phyloP scores from a whole-genome alignment of 2,329 filamentous ascomycete genomes.

The Pleurostoma richardsiae region DNA sequence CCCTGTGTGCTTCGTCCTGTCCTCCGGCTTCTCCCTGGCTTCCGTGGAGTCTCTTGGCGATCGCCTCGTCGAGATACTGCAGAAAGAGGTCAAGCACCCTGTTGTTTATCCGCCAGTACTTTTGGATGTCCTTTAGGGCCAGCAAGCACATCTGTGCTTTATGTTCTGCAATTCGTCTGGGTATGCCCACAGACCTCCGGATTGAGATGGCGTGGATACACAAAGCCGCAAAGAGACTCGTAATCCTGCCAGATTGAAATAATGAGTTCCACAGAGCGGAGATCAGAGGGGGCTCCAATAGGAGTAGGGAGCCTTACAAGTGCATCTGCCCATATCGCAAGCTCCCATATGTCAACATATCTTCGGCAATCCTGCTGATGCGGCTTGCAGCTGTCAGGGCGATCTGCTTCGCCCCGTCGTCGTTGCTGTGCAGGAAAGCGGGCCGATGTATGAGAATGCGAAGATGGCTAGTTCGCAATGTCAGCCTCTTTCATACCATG shows the following conservation, averaged over 20 bases:
- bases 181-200: conserved; percentile 23
- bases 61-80: conserved; percentile 29
- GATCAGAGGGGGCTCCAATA: too few relatives aligned
- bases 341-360: conserved; percentile 27
- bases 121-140: conserved; percentile 29
- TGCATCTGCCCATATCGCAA: conserved; percentile 32
- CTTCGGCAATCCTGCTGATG: conserved; percentile 30
- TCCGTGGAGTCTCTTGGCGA: conserved; percentile 25
- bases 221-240: conserved; percentile 28
- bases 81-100: conserved; percentile 30
- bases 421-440: conserved; percentile 21
- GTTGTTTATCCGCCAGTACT: conserved; percentile 35
- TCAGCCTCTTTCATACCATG: too few relatives aligned
- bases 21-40: conserved; percentile 3
- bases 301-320: conserved; percentile 9
- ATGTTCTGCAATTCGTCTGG: conserved; percentile 27
- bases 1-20: conserved; percentile 1
- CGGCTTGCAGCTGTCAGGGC: conserved; percentile 25
- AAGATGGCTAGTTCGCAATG: conserved; percentile 13
- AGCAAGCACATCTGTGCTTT: conserved; percentile 30
- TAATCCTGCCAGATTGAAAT: conserved; percentile 16
- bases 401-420: conserved; percentile 18
- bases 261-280: not conserved
- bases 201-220: conserved; percentile 31
- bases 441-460: conserved; percentile 29